These are phyloP conservation scores for Lecanicillium sp. DNA, from an alignment of 2,329 filamentous ascomycete genomes.

Conservation along the genomic window DNA sequence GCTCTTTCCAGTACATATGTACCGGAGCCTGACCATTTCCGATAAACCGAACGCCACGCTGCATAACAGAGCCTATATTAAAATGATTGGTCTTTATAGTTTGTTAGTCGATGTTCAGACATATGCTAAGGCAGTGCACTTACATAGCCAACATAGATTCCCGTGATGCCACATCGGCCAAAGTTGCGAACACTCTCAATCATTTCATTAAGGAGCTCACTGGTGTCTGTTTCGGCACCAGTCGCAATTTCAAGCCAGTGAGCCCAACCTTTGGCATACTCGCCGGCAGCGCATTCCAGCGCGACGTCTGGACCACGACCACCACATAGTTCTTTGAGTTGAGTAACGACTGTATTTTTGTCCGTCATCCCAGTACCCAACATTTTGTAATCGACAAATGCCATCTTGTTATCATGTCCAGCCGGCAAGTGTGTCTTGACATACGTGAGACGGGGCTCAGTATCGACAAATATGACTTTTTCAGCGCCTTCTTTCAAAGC, in stretches of 20 bases:
- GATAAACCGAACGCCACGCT: conserved; percentile 74
- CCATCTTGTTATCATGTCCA: conserved; percentile 50
- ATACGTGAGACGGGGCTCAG: conserved; percentile 60
- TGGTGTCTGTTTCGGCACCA: conserved; percentile 77
- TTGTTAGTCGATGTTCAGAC: neutral
- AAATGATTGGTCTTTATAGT: conserved; percentile 61
- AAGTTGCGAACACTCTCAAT: conserved; percentile 64
- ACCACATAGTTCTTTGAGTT: conserved; percentile 64
- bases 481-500: conserved; percentile 64
- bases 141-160: conserved; percentile 55
- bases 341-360: conserved; percentile 57
- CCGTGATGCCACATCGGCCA: conserved; percentile 70
- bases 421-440: conserved; percentile 53
- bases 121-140: too few species aligned
- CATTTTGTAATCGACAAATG: conserved; percentile 59
- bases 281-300: conserved; percentile 58
- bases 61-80: conserved; percentile 77
- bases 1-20: conserved; percentile 73
- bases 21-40: conserved; percentile 63
- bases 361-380: conserved; percentile 48
- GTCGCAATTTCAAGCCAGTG: conserved; percentile 49
- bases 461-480: conserved; percentile 73
- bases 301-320: conserved; percentile 66
- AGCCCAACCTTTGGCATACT: conserved; percentile 53
- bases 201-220: conserved; percentile 74